Evolutionary conservation across 306 rosid genomes (phyloP).

Genomic region (Pterocarpus macrocarpus): DNA sequence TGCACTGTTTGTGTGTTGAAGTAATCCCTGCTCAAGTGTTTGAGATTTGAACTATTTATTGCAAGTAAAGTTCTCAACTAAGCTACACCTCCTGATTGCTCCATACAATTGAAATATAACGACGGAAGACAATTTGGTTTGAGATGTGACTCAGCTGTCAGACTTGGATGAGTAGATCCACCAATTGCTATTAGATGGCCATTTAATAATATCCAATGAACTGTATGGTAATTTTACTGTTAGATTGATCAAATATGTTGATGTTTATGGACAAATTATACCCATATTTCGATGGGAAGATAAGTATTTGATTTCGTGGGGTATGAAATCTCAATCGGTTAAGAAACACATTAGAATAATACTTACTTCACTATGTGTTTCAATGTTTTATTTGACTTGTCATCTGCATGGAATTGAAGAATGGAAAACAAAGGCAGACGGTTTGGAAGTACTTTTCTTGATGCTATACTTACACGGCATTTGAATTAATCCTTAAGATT

Average conservation of each 20-base stretch:
- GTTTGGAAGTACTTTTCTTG: constrained; percentile 67
- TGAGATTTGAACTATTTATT: background rate
- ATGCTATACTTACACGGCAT: constrained; percentile 73
- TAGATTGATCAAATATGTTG: constrained; percentile 51
- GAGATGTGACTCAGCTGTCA: constrained; percentile 19
- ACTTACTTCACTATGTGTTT: constrained; percentile 16
- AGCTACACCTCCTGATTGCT: background rate
- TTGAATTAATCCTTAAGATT: constrained; percentile 55
- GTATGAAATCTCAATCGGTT: constrained; percentile 75
- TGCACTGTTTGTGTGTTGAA: background rate
- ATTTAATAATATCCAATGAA: constrained; percentile 42
- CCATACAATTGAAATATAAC: constrained; percentile 8
- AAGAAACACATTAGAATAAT: constrained; percentile 62
- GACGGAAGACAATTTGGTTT: constrained; percentile 32
- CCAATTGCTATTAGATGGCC: constrained; percentile 54
- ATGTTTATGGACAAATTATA: constrained; percentile 60
- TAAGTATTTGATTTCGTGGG: constrained; percentile 74
- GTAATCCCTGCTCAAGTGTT: background rate
- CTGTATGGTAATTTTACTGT: constrained; percentile 34
- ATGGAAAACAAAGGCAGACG: constrained; percentile 60
- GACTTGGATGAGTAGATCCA: constrained; percentile 45
- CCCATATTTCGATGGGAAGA: constrained; percentile 53
- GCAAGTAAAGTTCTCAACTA: constrained; percentile 1
- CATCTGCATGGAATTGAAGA: constrained; percentile 67
- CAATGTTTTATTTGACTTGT: constrained; percentile 67